Percentiles rank a stretch among this genome's conserved stretches.
Conservation (phyloP, 208 protist species). For the Crithidia thermophila region DNA sequence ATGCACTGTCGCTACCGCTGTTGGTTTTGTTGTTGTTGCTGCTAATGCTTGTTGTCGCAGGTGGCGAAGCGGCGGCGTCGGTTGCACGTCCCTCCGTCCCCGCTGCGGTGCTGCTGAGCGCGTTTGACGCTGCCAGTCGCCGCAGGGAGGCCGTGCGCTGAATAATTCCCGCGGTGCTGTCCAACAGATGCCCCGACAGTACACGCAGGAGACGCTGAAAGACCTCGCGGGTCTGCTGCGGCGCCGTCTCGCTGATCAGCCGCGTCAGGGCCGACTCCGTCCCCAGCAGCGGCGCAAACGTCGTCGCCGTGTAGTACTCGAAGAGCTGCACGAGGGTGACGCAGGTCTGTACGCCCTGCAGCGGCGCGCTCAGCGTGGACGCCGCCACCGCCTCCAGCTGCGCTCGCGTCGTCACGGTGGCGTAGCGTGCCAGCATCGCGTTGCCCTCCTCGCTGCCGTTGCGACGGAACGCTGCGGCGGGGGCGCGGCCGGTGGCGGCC, state of each 20-base stretch:
- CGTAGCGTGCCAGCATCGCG: constrained; percentile 42
- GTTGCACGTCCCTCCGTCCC: neutral
- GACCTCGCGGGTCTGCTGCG: constrained; percentile 42
- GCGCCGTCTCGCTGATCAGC: constrained; percentile 53
- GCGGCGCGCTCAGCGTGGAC: constrained; percentile 38
- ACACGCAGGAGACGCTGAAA: constrained; percentile 53
- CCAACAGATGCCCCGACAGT: constrained; percentile 46
- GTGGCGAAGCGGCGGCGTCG: neutral
- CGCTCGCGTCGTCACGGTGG: constrained; percentile 51
- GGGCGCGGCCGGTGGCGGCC: constrained; percentile 37
- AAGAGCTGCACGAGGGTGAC: constrained; percentile 75
- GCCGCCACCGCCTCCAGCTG: constrained; percentile 55
- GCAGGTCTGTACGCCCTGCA: constrained; percentile 47
- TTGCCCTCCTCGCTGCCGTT: constrained; percentile 8
- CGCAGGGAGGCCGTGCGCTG: constrained; percentile 48
- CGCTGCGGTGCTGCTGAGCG: constrained; percentile 11
- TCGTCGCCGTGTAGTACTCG: constrained; percentile 65
- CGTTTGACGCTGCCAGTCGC: constrained; percentile 48
- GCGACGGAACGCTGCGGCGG: constrained; percentile 9
- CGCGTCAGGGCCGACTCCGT: constrained; percentile 46
- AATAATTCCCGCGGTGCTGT: constrained; percentile 56
- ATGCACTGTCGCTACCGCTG: neutral
- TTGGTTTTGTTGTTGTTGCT: constrained; percentile 4
- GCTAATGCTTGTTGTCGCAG: neutral
- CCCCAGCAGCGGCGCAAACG: constrained; percentile 63